Evolutionary conservation across 1,284 basidiomycete genomes (phyloP).

Genomic region (Trametes pubescens): DNA sequence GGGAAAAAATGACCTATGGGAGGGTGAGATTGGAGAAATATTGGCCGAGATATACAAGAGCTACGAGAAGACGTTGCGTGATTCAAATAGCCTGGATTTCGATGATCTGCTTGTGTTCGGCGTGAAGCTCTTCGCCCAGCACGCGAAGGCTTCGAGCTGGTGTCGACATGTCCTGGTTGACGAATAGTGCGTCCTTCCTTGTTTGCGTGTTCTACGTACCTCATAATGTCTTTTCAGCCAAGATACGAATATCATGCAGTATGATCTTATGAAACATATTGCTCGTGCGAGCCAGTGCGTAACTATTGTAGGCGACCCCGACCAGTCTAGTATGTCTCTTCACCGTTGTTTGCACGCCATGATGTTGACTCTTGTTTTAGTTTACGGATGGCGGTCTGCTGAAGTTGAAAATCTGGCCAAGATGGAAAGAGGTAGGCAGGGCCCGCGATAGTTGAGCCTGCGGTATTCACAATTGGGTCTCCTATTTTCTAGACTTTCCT

Average conservation of each 20-base stretch:
- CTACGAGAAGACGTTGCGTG: constrained; percentile 72
- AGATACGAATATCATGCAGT: constrained; percentile 90
- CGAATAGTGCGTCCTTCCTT: constrained; percentile 72
- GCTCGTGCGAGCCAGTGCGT: constrained; percentile 65
- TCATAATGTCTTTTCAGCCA: constrained; percentile 55
- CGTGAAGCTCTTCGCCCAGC: constrained; percentile 70
- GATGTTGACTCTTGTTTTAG: constrained; percentile 43
- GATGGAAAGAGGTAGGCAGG: constrained; percentile 68
- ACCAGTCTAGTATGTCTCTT: constrained; percentile 77
- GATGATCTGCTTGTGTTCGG: constrained; percentile 88
- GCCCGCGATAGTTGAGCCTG: no score
- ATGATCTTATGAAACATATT: constrained; percentile 83
- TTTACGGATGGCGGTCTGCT: constrained; percentile 92
- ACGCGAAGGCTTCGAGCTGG: constrained; percentile 64
- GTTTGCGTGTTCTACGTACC: neutral
- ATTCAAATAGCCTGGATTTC: constrained; percentile 85
- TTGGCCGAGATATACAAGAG: constrained; percentile 67
- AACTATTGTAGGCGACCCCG: constrained; percentile 92
- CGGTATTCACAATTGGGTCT: neutral
- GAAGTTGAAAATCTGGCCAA: constrained; percentile 82
- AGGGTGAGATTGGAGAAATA: constrained; percentile 35
- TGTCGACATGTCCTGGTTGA: constrained; percentile 88
- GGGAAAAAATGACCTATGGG: constrained; percentile 24
- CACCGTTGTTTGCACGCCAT: no score
- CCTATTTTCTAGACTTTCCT: constrained; percentile 65